Conservation (phyloP, 2,329 filamentous ascomycete genomes). For the Penicillium carneum region DNA sequence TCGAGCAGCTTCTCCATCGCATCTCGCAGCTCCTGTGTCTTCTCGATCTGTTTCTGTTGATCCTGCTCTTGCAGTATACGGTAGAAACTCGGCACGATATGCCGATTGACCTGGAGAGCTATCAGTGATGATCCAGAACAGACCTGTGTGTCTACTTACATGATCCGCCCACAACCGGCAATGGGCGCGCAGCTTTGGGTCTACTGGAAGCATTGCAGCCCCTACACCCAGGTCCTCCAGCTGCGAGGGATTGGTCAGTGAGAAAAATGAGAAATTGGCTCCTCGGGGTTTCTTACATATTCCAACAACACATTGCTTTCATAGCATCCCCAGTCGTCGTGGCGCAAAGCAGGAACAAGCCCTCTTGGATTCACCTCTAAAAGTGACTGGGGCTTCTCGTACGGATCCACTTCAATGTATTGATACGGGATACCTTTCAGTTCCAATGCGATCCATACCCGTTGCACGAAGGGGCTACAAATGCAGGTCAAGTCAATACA, state of each 20-base stretch:
- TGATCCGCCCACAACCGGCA: slow-evolving; percentile 83
- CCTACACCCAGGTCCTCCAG: slow-evolving; percentile 75
- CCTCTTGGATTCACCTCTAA: slow-evolving; percentile 79
- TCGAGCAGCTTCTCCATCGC: slow-evolving; percentile 70
- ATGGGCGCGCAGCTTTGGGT: slow-evolving; percentile 73
- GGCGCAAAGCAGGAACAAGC: slow-evolving; percentile 76
- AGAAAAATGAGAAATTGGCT: background rate
- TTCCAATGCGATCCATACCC: slow-evolving; percentile 88
- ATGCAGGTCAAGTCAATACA: slow-evolving; percentile 15
- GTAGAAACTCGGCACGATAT: slow-evolving; percentile 79
- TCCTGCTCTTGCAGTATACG: slow-evolving; percentile 72
- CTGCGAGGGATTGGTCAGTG: slow-evolving; percentile 50
- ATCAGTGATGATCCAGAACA: slow-evolving; percentile 23
- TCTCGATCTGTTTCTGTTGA: slow-evolving; percentile 62
- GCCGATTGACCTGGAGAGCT: slow-evolving; percentile 70
- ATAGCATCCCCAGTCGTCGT: slow-evolving; percentile 81
- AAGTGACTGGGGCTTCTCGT: slow-evolving; percentile 73
- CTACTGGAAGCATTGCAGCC: slow-evolving; percentile 65
- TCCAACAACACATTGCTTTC: slow-evolving; percentile 84
- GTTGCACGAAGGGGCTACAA: slow-evolving; percentile 81
- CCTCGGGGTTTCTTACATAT: slow-evolving; percentile 66
- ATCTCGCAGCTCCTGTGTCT: slow-evolving; percentile 67
- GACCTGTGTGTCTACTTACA: slow-evolving; percentile 55
- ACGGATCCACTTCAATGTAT: slow-evolving; percentile 85
- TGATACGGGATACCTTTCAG: slow-evolving; percentile 79